phyloP scores from a whole-genome alignment of 352 stramenopile genomes.

The Bremia lactucae region DNA sequence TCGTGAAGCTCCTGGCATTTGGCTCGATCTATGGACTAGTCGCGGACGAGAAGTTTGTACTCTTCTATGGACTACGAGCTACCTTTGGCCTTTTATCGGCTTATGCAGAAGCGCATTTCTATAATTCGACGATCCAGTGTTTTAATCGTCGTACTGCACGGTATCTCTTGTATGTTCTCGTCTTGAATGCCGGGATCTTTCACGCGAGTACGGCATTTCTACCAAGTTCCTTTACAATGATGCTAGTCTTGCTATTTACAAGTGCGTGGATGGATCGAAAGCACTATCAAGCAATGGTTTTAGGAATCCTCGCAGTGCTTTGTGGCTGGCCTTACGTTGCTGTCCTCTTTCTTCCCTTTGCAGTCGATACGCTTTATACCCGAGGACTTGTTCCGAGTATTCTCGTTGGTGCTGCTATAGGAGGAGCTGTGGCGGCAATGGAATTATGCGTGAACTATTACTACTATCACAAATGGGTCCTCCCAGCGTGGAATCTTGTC shows the following conservation, averaged over 20 bases:
- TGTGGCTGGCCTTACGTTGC: conserved; percentile 96
- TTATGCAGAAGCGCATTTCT: conserved; percentile 82
- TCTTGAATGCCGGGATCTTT: conserved; percentile 88
- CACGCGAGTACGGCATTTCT: conserved; percentile 88
- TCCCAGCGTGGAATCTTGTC: conserved; percentile 91
- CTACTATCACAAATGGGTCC: conserved; percentile 54
- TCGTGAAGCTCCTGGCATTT: conserved; percentile 34
- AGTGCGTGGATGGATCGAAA: conserved; percentile 69
- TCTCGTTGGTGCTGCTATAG: conserved; percentile 44
- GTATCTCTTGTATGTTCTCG: conserved; percentile 65
- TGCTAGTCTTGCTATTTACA: conserved; percentile 67
- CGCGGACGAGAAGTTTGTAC: conserved; percentile 46
- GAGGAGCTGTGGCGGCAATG: conserved; percentile 50
- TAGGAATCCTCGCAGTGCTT: conserved; percentile 86
- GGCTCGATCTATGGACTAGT: conserved; percentile 29
- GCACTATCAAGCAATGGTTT: conserved; percentile 71
- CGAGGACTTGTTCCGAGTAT: conserved; percentile 45
- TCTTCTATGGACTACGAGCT: conserved; percentile 88
- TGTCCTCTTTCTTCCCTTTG: conserved; percentile 92
- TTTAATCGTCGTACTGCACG: conserved; percentile 57
- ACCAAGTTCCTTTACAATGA: conserved; percentile 88
- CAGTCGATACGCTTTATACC: conserved; percentile 62
- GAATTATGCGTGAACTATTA: conserved; percentile 83
- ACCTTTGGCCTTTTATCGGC: conserved; percentile 66
- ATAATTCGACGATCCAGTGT: conserved; percentile 42